Percentiles rank a stretch among this genome's conserved stretches.
Evolutionary conservation across 371 early-diverging fungal species (phyloP).

Genomic region (Batkoa obscura): DNA sequence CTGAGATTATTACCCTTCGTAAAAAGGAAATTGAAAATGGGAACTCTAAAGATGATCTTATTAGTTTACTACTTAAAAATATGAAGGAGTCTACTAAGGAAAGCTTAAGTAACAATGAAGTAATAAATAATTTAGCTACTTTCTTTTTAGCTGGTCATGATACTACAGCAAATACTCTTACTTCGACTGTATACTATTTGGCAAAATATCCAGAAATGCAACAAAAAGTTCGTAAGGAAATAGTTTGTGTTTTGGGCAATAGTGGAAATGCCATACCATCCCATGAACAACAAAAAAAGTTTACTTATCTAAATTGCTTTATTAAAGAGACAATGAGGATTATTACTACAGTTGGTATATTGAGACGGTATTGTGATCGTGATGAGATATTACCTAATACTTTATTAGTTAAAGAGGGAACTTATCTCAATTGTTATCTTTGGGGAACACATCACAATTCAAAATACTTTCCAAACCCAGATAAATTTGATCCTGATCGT

Average conservation of each 20-base stretch:
- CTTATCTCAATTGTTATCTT: background rate
- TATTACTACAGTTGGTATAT: background rate
- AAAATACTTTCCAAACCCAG: background rate
- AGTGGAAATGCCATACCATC: slow-evolving; percentile 10
- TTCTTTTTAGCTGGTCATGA: slow-evolving; percentile 27
- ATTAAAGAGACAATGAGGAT: slow-evolving; percentile 3
- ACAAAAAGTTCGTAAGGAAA: background rate
- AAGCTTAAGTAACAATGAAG: slow-evolving; percentile 8
- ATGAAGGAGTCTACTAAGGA: background rate
- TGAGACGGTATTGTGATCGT: background rate
- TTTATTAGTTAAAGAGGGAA: background rate
- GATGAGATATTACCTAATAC: background rate
- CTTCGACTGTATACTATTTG: slow-evolving; percentile 17
- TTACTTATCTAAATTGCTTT: background rate
- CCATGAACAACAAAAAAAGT: background rate
- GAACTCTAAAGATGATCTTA: background rate
- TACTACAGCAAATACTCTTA: slow-evolving; percentile 19
- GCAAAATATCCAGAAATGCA: slow-evolving; percentile 8
- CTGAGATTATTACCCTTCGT: background rate
- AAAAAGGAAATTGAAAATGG: background rate
- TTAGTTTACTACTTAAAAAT: background rate
- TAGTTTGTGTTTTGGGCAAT: slow-evolving; percentile 7
- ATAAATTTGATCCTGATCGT: background rate
- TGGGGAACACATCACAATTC: background rate
- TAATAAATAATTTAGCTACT: slow-evolving; percentile 10